Percentiles rank a stretch among this genome's conserved stretches.
Evolutionary conservation across 768 basidiomycete genomes (phyloP).

Genomic region (Lactifluus volemus): DNA sequence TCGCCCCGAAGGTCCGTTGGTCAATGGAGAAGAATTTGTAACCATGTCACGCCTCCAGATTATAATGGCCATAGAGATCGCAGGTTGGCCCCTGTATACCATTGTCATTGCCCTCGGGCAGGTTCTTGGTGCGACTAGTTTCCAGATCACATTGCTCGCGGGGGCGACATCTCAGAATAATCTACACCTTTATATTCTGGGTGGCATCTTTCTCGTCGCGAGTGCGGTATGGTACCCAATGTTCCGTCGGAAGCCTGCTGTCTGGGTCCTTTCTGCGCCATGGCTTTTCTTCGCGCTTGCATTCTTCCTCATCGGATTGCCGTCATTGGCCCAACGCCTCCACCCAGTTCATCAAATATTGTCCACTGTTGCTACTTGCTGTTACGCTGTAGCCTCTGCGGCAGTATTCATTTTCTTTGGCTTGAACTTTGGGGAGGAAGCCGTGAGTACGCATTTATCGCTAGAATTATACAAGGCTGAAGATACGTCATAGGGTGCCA

Average conservation of each 20-base stretch:
- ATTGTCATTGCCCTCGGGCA: slow-evolving; percentile 83
- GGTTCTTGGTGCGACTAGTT: slow-evolving; percentile 87
- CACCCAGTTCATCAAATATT: slow-evolving; percentile 55
- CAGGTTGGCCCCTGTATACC: slow-evolving; percentile 87
- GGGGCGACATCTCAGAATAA: background rate
- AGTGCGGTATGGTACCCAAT: slow-evolving; percentile 85
- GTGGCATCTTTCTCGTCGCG: slow-evolving; percentile 76
- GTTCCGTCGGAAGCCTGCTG: slow-evolving; percentile 81
- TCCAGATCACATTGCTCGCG: slow-evolving; percentile 63
- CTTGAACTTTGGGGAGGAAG: slow-evolving; percentile 95
- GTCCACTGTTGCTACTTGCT: slow-evolving; percentile 78
- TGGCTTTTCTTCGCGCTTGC: slow-evolving; percentile 90
- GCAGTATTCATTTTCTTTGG: slow-evolving; percentile 92
- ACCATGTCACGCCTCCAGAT: slow-evolving; percentile 78
- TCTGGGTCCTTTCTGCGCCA: slow-evolving; percentile 77
- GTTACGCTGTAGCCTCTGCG: slow-evolving; percentile 86
- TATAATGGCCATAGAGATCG: slow-evolving; percentile 68
- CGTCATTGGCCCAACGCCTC: slow-evolving; percentile 60
- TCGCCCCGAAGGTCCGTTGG: slow-evolving; percentile 38
- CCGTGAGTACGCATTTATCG: slow-evolving; percentile 36
- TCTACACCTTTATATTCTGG: slow-evolving; percentile 38
- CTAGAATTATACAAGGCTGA: slow-evolving; percentile 8
- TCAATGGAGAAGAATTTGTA: slow-evolving; percentile 43
- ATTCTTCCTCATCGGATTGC: slow-evolving; percentile 87
- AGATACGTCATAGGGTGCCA: slow-evolving; percentile 56